Evolutionary conservation across 257 asterid species (phyloP), one percentile per base, ranked within the genome.

Genomic region (Eucommia ulmoides): DNA sequence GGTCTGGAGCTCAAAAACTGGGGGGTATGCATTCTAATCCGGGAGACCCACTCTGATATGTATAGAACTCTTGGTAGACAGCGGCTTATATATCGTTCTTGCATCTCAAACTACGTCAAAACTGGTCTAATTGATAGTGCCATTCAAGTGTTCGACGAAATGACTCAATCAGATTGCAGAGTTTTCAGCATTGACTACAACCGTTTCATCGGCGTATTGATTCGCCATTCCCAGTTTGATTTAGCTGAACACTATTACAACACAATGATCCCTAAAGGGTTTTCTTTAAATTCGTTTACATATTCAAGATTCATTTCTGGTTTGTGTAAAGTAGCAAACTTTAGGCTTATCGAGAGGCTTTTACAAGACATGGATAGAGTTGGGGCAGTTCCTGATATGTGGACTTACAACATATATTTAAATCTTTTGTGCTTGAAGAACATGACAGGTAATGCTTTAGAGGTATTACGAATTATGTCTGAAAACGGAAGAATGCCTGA

Each of bases 401-500:
- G 96, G 96, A 95, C 99, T 23, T 86, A 68, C 67, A 91, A 91
- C 63, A 77, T 81, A 38, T 83, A 83, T 59, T 49, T 91, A 62
- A 74, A 86, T 67, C 75, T 85, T 65, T 68, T 83, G 64, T 86
- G 93, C 58, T 60, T 81, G 44, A 93, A 77, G 70, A 61, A 65
- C 65, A 75, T 83, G 52, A 93, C 83, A 19, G 92, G 74, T 24
- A 60, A 67, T 19, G 99, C 96, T 1, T 69, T 86, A 64, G 65
- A 72, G 66, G 65, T 83, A 26, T 60, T 91, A 62, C 55, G 72
- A 57, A 56, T 72, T 23, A 86, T 91, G 96, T 72, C 50, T 51
- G 84, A 71, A 50, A 81, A 82, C 62, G 85, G 98, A 15, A 66
- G 74, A 53, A 73, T 68, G 46, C 93, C 95, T 22, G 87, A 91